A percentile compares a stretch with the other conserved stretches of the same genome.
Evolutionary conservation across 176 grass and related monocot species (phyloP).

Genomic region (Cenchrus americanus): DNA sequence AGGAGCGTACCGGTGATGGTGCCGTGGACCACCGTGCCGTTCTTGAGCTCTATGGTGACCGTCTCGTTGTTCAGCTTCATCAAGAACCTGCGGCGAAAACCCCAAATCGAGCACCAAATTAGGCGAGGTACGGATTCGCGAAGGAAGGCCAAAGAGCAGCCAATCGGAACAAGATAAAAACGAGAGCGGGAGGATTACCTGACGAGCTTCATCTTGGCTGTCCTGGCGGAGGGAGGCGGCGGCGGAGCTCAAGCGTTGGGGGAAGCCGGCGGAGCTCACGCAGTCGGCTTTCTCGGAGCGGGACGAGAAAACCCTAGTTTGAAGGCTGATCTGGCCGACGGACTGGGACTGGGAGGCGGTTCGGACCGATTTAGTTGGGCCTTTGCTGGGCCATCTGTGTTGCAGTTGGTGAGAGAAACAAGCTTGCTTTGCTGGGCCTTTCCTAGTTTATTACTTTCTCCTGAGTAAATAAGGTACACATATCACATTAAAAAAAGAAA

Average conservation of each 20-base stretch:
- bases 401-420: not conserved
- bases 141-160: slow-evolving; percentile 4
- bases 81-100: slow-evolving; percentile 66
- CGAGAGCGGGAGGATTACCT: slow-evolving; percentile 44
- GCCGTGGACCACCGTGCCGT: slow-evolving; percentile 89
- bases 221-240: slow-evolving; percentile 20
- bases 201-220: slow-evolving; percentile 91
- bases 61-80: slow-evolving; percentile 99
- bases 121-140: slow-evolving; percentile 10
- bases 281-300: slow-evolving; percentile 48
- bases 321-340: slow-evolving; percentile 41
- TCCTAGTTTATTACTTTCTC: not conserved
- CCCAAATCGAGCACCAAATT: slow-evolving; percentile 38
- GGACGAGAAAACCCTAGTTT: slow-evolving; percentile 61
- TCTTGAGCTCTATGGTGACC: slow-evolving; percentile 97
- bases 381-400: slow-evolving; percentile 3
- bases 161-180: not conserved
- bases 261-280: slow-evolving; percentile 18
- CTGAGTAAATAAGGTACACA: too few species aligned
- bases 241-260: slow-evolving; percentile 1
- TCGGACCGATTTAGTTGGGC: slow-evolving; percentile 25
- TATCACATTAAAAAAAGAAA: too few species aligned
- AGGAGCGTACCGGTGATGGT: slow-evolving; percentile 75
- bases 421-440: too few species aligned
- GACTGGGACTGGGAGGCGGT: not conserved